phyloP scores from a whole-genome alignment of 108 stramenopile genomes.

The Cyclotella sp. region DNA sequence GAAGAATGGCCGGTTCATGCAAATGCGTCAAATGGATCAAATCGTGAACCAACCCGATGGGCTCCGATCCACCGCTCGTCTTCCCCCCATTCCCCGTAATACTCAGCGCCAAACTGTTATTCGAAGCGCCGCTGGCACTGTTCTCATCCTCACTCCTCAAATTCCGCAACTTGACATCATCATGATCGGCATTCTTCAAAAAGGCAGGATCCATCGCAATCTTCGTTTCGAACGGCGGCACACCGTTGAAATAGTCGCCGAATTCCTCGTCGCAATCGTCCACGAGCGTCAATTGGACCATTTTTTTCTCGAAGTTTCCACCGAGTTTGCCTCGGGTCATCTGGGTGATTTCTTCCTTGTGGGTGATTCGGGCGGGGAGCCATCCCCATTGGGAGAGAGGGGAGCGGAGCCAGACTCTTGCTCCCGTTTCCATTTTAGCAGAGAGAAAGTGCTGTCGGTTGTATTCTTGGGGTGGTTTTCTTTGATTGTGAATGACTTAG shows the following conservation, averaged over 20 bases:
- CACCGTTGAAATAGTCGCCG: conserved; percentile 54
- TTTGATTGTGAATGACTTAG: too few species aligned
- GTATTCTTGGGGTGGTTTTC: too few species aligned
- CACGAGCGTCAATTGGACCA: conserved; percentile 62
- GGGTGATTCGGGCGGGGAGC: conserved; percentile 6
- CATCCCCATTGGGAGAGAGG: conserved; percentile 8
- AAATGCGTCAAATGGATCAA: conserved; percentile 83
- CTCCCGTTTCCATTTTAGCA: conserved; percentile 1
- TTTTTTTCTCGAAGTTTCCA: conserved; percentile 9
- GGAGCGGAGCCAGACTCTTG: conserved; percentile 11
- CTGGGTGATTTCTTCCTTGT: neutral
- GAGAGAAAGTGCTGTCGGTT: too few species aligned
- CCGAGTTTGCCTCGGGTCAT: neutral
- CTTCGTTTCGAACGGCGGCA: conserved; percentile 59
- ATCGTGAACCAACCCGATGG: conserved; percentile 55
- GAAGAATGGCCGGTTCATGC: conserved; percentile 88
- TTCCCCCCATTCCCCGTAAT: conserved; percentile 51
- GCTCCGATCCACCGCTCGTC: conserved; percentile 33
- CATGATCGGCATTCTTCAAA: conserved; percentile 76
- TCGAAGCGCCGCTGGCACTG: too few species aligned
- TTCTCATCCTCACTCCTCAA: conserved; percentile 60
- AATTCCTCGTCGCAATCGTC: conserved; percentile 56
- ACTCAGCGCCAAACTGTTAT: neutral
- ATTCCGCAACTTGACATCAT: conserved; percentile 83
- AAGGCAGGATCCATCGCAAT: conserved; percentile 73